Base-by-base conservation (phyloP, 805 yeast genomes). In the Candida rishiriensis region DNA sequence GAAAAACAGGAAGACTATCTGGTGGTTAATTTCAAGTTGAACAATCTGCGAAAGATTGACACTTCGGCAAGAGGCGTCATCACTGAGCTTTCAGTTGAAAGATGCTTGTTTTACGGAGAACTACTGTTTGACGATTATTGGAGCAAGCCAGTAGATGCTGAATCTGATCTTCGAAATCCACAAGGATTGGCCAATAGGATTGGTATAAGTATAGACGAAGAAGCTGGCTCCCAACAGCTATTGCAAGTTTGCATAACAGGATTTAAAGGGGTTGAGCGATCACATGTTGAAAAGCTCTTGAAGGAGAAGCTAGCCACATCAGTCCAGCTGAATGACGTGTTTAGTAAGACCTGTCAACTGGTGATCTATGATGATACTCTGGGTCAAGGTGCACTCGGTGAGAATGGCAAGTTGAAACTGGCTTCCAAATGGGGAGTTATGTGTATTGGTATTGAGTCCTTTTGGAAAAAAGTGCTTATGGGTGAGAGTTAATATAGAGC, bases 301-400 rank as follows among this genome's bases (percentile, higher is more conserved):
- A 69, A 85, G n/a, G 55, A 66, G 16, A 60, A 75, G 34, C 55
- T 85, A 14, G 75, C 35, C 1, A 7, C 10, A 1, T 39, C 81
- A 34, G 75, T 81, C 39, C 69, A 69, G 32, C 72, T 73, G 48
- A 67, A 73, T 40, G 76, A 74, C 2, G 66, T 73, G 3, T 69
- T 87, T 46, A 75, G 73, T 10, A 61, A 69, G 10, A 64, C 66
- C 7, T 64, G 83, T 26, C 85, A 84, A 46, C 53, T 84, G 7
- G 65, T 88, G 33, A 63, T 88, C 1, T 64, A 75, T 39, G 78
- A 78, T 52, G 50, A 55, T 26, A 10, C 26, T 7, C 33, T 44
- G 16, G 40, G 46, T 17, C 42, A 46, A 13, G 16, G 36, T 6
- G 51, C 46, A 18, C 47, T 49, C 2, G 38, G 48, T 21, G 42